These are phyloP conservation scores for Chytridium lagenaria DNA, from an alignment of 371 early-diverging fungal genomes.

Conservation along the genomic window DNA sequence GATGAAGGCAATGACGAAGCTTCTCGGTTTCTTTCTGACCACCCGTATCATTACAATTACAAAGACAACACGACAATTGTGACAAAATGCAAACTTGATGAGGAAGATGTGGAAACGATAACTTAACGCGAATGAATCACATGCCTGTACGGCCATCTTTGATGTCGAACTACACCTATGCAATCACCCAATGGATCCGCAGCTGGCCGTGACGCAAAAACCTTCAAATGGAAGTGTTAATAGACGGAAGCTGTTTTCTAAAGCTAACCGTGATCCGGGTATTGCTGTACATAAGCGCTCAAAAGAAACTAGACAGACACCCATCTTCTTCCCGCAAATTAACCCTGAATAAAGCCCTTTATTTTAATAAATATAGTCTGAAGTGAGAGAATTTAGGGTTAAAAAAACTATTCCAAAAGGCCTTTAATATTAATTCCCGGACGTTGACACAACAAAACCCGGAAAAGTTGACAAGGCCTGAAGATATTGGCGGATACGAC, in stretches of 20 bases:
- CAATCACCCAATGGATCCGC: background rate
- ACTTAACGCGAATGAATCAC: too few species aligned
- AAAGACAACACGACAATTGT: background rate
- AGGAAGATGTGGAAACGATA: too few species aligned
- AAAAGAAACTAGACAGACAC: background rate
- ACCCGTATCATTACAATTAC: background rate
- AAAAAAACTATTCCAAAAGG: too few species aligned
- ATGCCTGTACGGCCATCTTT: background rate
- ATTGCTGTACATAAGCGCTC: background rate
- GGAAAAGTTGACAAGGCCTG: too few species aligned
- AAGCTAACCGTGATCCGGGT: background rate
- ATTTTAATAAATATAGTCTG: too few species aligned
- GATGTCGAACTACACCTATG: background rate
- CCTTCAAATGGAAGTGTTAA: slow-evolving; percentile 41
- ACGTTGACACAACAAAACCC: too few species aligned
- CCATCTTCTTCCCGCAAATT: background rate
- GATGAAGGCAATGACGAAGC: background rate
- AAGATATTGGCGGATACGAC: too few species aligned
- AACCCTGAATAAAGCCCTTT: background rate
- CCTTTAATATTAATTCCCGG: too few species aligned
- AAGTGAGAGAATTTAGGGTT: too few species aligned
- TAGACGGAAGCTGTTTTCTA: slow-evolving; percentile 41
- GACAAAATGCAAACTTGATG: background rate
- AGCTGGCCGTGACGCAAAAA: slow-evolving; percentile 1
- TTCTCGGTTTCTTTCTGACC: background rate